Evolutionary conservation across 371 early-diverging fungal genomes (phyloP).

Genomic region (Choanephora cucurbitarum): DNA sequence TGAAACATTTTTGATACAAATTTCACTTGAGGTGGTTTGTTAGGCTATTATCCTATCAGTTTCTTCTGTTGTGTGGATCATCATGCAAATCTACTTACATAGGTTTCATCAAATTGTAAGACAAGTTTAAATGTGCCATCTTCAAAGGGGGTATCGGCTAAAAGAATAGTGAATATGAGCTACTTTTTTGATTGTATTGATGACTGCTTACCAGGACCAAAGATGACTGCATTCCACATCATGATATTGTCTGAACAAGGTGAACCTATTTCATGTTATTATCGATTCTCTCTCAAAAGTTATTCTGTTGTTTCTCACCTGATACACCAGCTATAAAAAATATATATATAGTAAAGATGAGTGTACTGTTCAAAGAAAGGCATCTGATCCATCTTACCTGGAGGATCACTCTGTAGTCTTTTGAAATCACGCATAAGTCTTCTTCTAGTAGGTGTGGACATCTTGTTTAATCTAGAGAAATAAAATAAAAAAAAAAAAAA

Average conservation of each 20-base stretch:
- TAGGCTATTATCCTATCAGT: constrained; percentile 61
- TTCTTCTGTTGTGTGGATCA: not conserved
- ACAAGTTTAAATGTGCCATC: constrained; percentile 98
- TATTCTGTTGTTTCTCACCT: constrained; percentile 24
- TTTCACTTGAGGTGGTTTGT: constrained; percentile 97
- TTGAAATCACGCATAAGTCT: constrained; percentile 96
- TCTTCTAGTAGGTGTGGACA: constrained; percentile 89
- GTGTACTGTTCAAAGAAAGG: too few species aligned
- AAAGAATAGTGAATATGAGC: not conserved
- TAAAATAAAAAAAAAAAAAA: not conserved
- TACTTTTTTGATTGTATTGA: too few species aligned
- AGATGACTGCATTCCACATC: constrained; percentile 98
- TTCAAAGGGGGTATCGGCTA: constrained; percentile 98
- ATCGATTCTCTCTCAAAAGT: not conserved
- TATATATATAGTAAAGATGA: constrained; percentile 2
- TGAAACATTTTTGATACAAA: constrained; percentile 99
- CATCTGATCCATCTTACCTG: constrained; percentile 64
- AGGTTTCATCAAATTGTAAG: constrained; percentile 96
- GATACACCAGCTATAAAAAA: constrained; percentile 47
- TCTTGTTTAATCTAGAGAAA: constrained; percentile 22
- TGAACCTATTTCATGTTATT: constrained; percentile 65
- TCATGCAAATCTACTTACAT: constrained; percentile 49
- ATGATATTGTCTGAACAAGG: constrained; percentile 95
- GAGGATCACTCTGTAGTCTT: constrained; percentile 93
- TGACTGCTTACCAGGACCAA: constrained; percentile 91